phyloP scores from a whole-genome alignment of 2,329 filamentous ascomycete genomes.

The Didymosphaeria variabile region DNA sequence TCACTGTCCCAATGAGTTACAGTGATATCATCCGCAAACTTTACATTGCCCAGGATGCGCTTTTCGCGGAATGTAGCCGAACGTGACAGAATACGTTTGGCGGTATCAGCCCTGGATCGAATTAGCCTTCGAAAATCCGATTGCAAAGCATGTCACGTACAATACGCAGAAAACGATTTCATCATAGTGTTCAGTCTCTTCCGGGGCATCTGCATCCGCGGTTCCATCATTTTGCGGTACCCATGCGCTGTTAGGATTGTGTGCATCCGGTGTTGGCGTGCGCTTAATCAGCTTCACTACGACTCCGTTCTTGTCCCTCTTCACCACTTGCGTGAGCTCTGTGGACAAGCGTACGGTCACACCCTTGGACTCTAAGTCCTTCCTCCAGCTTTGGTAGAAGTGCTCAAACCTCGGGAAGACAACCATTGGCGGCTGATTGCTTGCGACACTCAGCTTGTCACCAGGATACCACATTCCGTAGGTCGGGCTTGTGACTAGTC shows the following conservation, averaged over 20 bases:
- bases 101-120: constrained; percentile 58
- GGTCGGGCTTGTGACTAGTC: constrained; percentile 61
- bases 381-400: constrained; percentile 69
- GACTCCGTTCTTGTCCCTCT: constrained; percentile 62
- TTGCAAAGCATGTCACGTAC: constrained; percentile 29
- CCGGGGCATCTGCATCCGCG: constrained; percentile 52
- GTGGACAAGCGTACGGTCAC: constrained; percentile 66
- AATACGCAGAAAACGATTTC: constrained; percentile 72
- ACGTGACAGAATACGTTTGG: constrained; percentile 66
- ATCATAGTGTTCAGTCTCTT: constrained; percentile 65
- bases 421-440: constrained; percentile 65
- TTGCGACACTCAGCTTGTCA: constrained; percentile 58
- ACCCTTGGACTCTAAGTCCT: constrained; percentile 62
- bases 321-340: constrained; percentile 63
- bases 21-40: constrained; percentile 75
- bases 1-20: constrained; percentile 71
- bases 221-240: constrained; percentile 49
- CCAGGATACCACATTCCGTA: constrained; percentile 68
- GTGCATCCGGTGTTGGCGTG: constrained; percentile 52
- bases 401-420: constrained; percentile 70
- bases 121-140: constrained; percentile 1
- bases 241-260: constrained; percentile 58
- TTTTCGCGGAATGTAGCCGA: constrained; percentile 69
- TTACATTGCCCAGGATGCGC: constrained; percentile 74
- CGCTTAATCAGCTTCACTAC: constrained; percentile 58